Evolutionary conservation across 2,329 filamentous ascomycete species (phyloP), one percentile per base, ranked within the genome.

Genomic region (Aspergillus candidus): DNA sequence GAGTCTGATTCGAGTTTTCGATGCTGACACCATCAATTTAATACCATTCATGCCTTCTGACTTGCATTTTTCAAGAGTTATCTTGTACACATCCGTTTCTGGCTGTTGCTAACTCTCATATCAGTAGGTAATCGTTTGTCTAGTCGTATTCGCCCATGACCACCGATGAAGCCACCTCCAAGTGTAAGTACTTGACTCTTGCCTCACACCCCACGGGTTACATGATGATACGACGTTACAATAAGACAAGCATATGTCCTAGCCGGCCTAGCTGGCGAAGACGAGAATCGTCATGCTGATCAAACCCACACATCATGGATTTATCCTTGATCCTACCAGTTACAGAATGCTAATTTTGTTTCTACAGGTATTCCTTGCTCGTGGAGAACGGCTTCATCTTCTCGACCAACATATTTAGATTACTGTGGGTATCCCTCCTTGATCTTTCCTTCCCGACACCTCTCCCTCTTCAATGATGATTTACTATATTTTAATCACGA

Each of bases 171-270:
- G 13, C 6, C 30, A 36, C 14, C 5, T 39, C 8, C 13, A 13
- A 34, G 14, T 27, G 11, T 12, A 12, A 38, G 17, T 10, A 3
- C 31, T 34, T 34, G n/a, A 10, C 22, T 18, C 10, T 18, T 5
- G 8, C 7, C 22, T 6, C 22, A 7, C 22, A 27, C 22, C 22
- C 22, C 22, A 27, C 4, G 22, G 22, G 22, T 27, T 27, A 27
- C 61, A 81, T 93, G 88, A 93, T 93, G 87, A 93, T 78, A 76
- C 70, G 80, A 88, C 84, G 79, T 76, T 74, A 77, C 78, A 75
- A 84, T 27, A 82, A 80, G 88, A 94, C 88, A 94, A 94, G 88
- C 88, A 94, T 94, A 94, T 94, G 88, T 94, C 88, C 78, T 83
- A 94, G 88, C 81, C 54, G 55, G 58, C 60, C 59, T 61, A 54